Conservation (phyloP, 345 rosid genomes). For the Iberis pinnata region DNA sequence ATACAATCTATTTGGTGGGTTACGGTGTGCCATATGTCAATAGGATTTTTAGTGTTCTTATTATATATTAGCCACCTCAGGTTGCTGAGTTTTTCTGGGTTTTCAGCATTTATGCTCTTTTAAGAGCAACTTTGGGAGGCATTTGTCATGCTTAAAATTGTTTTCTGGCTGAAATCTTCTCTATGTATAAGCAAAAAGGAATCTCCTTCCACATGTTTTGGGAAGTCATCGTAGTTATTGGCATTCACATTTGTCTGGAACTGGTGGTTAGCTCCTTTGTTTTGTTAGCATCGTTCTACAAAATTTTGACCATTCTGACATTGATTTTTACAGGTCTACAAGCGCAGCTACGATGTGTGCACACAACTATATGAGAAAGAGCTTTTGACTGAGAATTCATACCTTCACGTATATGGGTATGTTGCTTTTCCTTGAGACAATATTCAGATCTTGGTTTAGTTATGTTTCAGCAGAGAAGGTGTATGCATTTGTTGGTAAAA, state of each 20-base stretch:
- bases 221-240: conserved; percentile 4
- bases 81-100: conserved; percentile 1
- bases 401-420: conserved; percentile 77
- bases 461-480: not conserved
- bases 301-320: conserved; percentile 4
- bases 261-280: not conserved
- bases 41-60: conserved; percentile 8
- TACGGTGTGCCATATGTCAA: not conserved
- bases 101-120: not conserved
- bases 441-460: not conserved
- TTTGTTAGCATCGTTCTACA: conserved; percentile 1
- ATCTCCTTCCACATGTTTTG: conserved; percentile 3
- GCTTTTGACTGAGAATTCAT: conserved; percentile 73
- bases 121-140: conserved; percentile 3
- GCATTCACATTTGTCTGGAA: conserved; percentile 10
- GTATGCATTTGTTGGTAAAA: conserved; percentile 3
- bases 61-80: not conserved
- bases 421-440: conserved; percentile 26
- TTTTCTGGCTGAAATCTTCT: conserved; percentile 4
- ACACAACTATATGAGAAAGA: conserved; percentile 88
- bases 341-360: conserved; percentile 76
- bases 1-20: not conserved
- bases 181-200: not conserved
- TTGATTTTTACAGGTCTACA: conserved; percentile 60
- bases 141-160: conserved; percentile 1